Evolutionary conservation across 352 stramenopile genomes (phyloP).

Genomic region (Blastocystis hominis): DNA sequence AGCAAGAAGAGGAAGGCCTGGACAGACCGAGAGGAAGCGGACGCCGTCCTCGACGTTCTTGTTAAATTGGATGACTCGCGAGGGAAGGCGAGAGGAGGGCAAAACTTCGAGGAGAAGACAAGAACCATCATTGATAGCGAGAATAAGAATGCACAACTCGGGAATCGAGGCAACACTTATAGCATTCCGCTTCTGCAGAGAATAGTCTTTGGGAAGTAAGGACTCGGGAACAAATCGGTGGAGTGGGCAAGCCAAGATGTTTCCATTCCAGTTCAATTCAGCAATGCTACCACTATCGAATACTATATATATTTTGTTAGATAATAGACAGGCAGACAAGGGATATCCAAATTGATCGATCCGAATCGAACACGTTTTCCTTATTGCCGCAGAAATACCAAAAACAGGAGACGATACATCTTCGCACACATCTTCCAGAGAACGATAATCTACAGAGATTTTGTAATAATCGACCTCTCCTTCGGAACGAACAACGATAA

Average conservation of each 20-base stretch:
- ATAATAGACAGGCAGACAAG: not conserved
- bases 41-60: not conserved
- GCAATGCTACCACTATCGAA: not conserved
- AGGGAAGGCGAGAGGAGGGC: not conserved
- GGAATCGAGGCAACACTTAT: not conserved
- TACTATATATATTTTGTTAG: not conserved
- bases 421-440: conserved; percentile 21
- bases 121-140: not conserved
- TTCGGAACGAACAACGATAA: conserved; percentile 36
- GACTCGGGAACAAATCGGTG: not conserved
- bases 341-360: conserved; percentile 52
- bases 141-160: not conserved
- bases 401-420: not conserved
- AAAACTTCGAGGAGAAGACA: conserved; percentile 23
- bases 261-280: conserved; percentile 42
- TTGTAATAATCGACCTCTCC: conserved; percentile 25
- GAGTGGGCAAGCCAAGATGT: not conserved
- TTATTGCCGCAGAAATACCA: not conserved
- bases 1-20: not conserved
- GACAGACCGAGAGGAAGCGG: not conserved
- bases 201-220: not conserved
- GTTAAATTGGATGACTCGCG: not conserved
- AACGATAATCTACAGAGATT: not conserved
- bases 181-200: not conserved
- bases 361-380: not conserved